These are phyloP conservation scores for Teunomyces aglyptinius DNA, from an alignment of 805 yeast species.

Conservation along the genomic window DNA sequence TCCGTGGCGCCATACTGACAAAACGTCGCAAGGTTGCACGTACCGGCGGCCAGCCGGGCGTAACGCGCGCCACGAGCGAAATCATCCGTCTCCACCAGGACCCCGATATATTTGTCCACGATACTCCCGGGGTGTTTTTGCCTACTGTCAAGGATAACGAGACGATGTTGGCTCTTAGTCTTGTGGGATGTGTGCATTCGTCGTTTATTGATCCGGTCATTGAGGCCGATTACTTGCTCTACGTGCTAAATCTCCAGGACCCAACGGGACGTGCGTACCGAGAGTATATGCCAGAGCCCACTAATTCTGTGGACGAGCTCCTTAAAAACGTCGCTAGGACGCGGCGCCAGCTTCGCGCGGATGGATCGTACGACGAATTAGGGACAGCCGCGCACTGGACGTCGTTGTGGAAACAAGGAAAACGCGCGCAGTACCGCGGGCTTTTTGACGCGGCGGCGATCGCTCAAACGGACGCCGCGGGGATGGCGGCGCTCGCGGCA, in stretches of 20 bases:
- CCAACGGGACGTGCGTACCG: constrained; percentile 43
- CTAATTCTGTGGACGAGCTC: constrained; percentile 65
- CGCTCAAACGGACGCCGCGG: constrained; percentile 24
- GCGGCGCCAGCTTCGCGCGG: constrained; percentile 30
- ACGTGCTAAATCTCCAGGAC: constrained; percentile 63
- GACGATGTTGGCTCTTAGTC: constrained; percentile 70
- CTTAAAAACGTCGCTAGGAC: constrained; percentile 47
- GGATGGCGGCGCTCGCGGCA: constrained; percentile 21
- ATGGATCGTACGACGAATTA: constrained; percentile 46
- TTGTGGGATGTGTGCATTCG: constrained; percentile 73
- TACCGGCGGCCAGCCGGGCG: constrained; percentile 89
- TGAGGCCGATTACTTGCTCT: constrained; percentile 82
- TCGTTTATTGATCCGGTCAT: constrained; percentile 77
- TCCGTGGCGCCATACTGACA: constrained; percentile 29
- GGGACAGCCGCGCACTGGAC: constrained; percentile 67
- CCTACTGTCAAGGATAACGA: constrained; percentile 67
- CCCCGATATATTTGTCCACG: constrained; percentile 71
- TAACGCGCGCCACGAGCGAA: constrained; percentile 77
- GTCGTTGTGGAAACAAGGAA: constrained; percentile 60
- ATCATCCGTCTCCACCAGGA: constrained; percentile 58
- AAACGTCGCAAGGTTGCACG: constrained; percentile 62
- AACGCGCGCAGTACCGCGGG: constrained; percentile 28
- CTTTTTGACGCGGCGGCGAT: constrained; percentile 38
- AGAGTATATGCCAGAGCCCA: constrained; percentile 56
- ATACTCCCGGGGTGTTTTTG: constrained; percentile 89